Conservation (phyloP, 108 stramenopile species). For the Skeletonema menzelii region DNA sequence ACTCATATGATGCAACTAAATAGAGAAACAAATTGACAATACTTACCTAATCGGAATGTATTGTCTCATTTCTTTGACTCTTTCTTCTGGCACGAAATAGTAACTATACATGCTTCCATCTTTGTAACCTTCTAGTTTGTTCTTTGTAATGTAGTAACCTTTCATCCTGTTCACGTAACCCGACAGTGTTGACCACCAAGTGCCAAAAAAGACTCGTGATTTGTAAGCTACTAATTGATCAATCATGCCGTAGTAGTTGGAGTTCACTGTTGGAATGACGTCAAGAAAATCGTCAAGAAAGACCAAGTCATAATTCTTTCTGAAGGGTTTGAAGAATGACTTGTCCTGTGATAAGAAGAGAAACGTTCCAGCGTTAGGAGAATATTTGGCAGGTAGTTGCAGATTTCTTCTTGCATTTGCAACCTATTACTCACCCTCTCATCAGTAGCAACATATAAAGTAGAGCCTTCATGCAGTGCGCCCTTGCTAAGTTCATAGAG, state of each 20-base stretch:
- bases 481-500: conserved; percentile 46
- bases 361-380: too few species aligned
- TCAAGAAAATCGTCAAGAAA: conserved; percentile 58
- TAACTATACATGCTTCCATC: conserved; percentile 61
- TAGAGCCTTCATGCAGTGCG: conserved; percentile 50
- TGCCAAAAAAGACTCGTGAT: conserved; percentile 49
- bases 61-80: conserved; percentile 39
- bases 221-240: conserved; percentile 59
- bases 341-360: conserved; percentile 26
- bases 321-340: conserved; percentile 65
- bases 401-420: too few species aligned
- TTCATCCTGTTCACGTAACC: conserved; percentile 60
- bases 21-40: not conserved
- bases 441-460: conserved; percentile 59
- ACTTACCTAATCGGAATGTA: conserved; percentile 39
- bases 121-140: conserved; percentile 50
- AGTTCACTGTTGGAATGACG: conserved; percentile 67
- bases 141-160: conserved; percentile 55
- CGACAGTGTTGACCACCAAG: conserved; percentile 54
- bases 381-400: too few species aligned
- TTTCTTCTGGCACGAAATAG: conserved; percentile 45
- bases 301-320: conserved; percentile 39
- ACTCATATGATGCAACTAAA: not conserved
- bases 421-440: conserved; percentile 10
- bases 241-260: conserved; percentile 69